These are phyloP conservation scores for Ustilago nuda DNA, from an alignment of 1,284 basidiomycete genomes.

Conservation along the genomic window DNA sequence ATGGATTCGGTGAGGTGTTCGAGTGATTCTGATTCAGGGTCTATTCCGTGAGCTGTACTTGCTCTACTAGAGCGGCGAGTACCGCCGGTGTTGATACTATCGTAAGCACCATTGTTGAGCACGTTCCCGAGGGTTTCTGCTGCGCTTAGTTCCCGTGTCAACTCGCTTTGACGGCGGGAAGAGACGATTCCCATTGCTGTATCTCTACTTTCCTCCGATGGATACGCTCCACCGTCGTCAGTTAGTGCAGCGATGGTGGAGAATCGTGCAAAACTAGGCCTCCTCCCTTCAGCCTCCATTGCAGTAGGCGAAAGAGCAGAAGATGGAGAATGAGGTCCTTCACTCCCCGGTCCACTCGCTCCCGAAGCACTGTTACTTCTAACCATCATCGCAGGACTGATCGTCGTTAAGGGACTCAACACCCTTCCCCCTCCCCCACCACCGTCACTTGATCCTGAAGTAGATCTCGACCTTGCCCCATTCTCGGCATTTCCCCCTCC, in stretches of 20 bases:
- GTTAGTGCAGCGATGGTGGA: conserved; percentile 27
- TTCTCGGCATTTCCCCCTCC: not conserved
- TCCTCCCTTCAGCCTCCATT: conserved; percentile 3
- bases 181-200: conserved; percentile 42
- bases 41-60: conserved; percentile 22
- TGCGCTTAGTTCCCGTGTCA: conserved; percentile 38
- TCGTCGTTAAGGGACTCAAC: conserved; percentile 26
- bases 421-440: conserved; percentile 8
- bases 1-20: conserved; percentile 52
- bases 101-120: conserved; percentile 25
- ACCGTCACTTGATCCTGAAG: conserved; percentile 18
- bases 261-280: conserved; percentile 30
- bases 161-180: conserved; percentile 29
- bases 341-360: conserved; percentile 20
- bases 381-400: conserved; percentile 17
- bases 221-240: conserved; percentile 28
- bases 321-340: conserved; percentile 16
- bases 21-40: conserved; percentile 15
- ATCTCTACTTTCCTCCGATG: conserved; percentile 42
- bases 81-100: conserved; percentile 40
- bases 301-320: conserved; percentile 10
- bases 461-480: conserved; percentile 25
- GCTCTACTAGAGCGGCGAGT: conserved; percentile 42
- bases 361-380: conserved; percentile 37
- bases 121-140: conserved; percentile 42